A percentile compares a stretch with the other conserved stretches of the same genome.
phyloP scores from a whole-genome alignment of 73 alveolate genomes.

The Paramecium octaurelia region DNA sequence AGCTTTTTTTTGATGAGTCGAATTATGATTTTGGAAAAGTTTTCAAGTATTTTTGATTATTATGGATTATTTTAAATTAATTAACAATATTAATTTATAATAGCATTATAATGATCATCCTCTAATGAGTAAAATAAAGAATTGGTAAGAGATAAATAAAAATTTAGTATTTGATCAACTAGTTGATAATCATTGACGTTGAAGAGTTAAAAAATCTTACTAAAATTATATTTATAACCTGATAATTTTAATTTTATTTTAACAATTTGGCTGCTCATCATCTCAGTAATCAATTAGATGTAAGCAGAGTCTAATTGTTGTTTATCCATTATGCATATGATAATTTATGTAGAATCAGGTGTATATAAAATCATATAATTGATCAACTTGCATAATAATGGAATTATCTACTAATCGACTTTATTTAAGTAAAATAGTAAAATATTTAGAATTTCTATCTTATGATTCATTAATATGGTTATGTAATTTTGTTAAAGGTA shows the following conservation, averaged over 20 bases:
- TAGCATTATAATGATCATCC: neutral
- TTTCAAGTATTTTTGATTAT: neutral
- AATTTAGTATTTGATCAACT: neutral
- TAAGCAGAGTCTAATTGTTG: neutral
- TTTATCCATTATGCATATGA: neutral
- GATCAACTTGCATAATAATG: neutral
- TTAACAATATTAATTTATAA: neutral
- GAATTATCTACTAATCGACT: neutral
- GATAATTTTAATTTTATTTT: neutral
- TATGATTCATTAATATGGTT: neutral
- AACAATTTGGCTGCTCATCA: neutral
- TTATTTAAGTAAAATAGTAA: neutral
- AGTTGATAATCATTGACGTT: neutral
- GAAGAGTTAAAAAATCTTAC: neutral
- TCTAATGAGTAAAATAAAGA: neutral
- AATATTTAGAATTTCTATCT: neutral
- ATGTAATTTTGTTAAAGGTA: neutral
- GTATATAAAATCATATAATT: neutral
- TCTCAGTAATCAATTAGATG: neutral
- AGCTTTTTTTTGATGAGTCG: neutral
- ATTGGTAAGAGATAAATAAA: neutral
- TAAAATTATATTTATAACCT: neutral
- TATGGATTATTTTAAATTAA: neutral
- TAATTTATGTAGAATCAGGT: neutral
- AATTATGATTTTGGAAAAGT: neutral